Base-by-base conservation (phyloP, 805 yeast species). In the Hanseniaspora vineae region DNA sequence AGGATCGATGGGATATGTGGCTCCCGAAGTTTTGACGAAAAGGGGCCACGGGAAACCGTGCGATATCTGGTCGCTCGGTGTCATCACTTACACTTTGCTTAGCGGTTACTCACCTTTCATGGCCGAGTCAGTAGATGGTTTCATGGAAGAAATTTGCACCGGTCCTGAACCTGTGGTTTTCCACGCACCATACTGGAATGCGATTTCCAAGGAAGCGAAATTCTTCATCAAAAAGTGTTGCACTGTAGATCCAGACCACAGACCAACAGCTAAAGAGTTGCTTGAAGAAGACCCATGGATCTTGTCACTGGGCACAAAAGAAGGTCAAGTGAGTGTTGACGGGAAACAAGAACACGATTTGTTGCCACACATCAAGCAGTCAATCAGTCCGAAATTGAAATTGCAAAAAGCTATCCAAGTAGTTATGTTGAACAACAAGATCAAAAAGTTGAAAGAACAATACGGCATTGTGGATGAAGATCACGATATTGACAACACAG, bases 61-160 rank as follows among this genome's bases (percentile, higher is more conserved):
- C 66, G 98, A 90, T 62, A 76, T 90, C 48, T 90, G 98, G 98
- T 84, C 95, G 1, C 61, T 90, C 39, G 98, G 98, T 35, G 95
- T 90, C 9, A 86, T 90, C 42, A 78, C 96, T 0, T 92, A 87
- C 64, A 89, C 97, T 0, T 67, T 89, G 43, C 70, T 90, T 42
- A 87, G 92, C 55, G 98, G 98, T 0, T 87, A 88, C 61, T 82
- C 95, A 6, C 96, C 97, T 3, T 87, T 90, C 64, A 68, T 89
- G 45, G 78, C 96, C 0, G 96, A 89, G 59, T 81, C 77, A 44
- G 86, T 84, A 1, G 75, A 73, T 47, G 94, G 84, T 48, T 90
- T 92, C 60, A 66, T 90, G 44, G 76, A 75, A 42, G 97, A 90
- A 61, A 92, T 86, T 48, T 69, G 72, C 47, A 63, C 75, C 56